Percentiles rank a stretch among this genome's conserved stretches.
Evolutionary conservation across 2,329 filamentous ascomycete species (phyloP).

Genomic region (Harringtonia aguacate): DNA sequence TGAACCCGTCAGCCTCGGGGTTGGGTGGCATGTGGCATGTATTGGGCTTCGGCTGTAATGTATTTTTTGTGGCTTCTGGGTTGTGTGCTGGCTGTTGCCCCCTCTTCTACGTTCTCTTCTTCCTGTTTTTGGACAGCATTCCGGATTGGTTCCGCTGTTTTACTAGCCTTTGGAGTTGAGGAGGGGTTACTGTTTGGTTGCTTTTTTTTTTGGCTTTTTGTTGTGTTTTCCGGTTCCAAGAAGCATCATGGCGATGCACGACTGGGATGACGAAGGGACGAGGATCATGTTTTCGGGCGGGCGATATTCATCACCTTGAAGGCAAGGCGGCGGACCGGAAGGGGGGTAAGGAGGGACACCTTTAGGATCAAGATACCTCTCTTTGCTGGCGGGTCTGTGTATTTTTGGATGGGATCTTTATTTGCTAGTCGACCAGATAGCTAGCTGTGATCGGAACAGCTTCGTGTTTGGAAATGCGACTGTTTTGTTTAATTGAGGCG

Average conservation of each 20-base stretch:
- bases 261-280: constrained; percentile 14
- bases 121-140: constrained; percentile 3
- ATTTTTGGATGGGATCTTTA: background rate
- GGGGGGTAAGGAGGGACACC: background rate
- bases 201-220: constrained; percentile 2
- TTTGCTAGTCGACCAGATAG: background rate
- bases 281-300: constrained; percentile 4
- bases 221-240: constrained; percentile 3
- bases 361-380: constrained; percentile 2
- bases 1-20: no score
- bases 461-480: no score
- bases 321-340: background rate
- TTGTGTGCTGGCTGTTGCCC: background rate
- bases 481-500: no score
- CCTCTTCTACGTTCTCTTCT: constrained; percentile 3
- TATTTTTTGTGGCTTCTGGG: background rate
- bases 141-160: constrained; percentile 9
- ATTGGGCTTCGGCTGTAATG: background rate
- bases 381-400: background rate
- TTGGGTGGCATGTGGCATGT: background rate
- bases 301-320: background rate
- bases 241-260: constrained; percentile 9
- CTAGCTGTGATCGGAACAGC: background rate
- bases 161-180: constrained; percentile 14
- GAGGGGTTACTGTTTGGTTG: constrained; percentile 1